Base-by-base conservation (phyloP, 495 filamentous ascomycete genomes). In the Lasiosphaeria hispida region DNA sequence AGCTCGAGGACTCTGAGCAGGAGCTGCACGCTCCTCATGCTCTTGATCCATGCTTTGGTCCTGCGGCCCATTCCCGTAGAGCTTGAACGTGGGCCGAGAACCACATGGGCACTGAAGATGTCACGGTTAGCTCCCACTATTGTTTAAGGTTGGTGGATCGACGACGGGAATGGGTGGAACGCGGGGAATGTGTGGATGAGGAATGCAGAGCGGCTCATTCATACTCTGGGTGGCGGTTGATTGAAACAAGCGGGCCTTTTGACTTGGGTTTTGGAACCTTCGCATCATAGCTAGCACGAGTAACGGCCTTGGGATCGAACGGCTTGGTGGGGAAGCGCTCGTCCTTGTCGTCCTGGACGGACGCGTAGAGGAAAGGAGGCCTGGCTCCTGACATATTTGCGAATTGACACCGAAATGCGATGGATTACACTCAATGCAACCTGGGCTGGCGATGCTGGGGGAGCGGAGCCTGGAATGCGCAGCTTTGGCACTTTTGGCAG, bases 181-280 rank as follows among this genome's bases (percentile, higher is more conserved):
- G 17, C 14, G 19, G 30, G 36, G 48, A 41, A 37, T 15, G 39
- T 1, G 30, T 15, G 7, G 39, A 30, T 36, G 42, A 43, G 14
- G 19, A 7, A 39, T 15, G 23, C 23, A 5, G 23, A 30, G 23
- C 5, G 23, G 23, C 5, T 30, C 23, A 30, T 30, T 71, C 84
- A 62, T 84, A 91, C 88, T 95, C 90, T 10, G 90, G 89, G 75
- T 95, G 91, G 48, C 83, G 76, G 68, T 90, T 90, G 75, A 94
- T 82, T 58, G 87, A 79, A 54, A 96, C 77, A 67, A 93, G 70
- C 17, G 90, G 91, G 0, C 88, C 91, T 30, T 88, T 80, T 34
- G 73, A 78, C 77, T 87, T 87, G n/a, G 79, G 79, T 75, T 88
- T 87, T 10, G 78, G 75, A 54, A 79, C 83, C 58, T 80, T 78